Conservation (phyloP, 768 basidiomycete species). For the Mycena filopes region DNA sequence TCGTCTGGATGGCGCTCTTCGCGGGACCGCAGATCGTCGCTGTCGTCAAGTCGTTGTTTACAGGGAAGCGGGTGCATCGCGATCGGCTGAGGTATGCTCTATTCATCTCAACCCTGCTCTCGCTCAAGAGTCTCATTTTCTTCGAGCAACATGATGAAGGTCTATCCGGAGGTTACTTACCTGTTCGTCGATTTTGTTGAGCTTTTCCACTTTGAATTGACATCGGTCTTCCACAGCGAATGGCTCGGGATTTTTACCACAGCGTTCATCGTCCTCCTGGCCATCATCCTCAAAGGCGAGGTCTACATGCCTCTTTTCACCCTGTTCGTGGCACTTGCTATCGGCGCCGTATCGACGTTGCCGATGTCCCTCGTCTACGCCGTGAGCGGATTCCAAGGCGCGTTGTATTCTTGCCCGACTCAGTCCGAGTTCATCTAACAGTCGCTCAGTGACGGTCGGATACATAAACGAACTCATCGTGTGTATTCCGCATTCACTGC, state of each 20-base stretch:
- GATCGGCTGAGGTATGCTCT: constrained; percentile 2
- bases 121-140: neutral
- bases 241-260: neutral
- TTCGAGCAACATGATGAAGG: constrained; percentile 8
- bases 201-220: neutral
- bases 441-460: too few relatives aligned
- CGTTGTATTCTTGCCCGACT: too few relatives aligned
- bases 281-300: constrained; percentile 3
- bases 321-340: neutral
- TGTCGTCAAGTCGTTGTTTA: neutral
- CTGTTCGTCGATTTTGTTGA: too few relatives aligned
- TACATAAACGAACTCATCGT: constrained; percentile 4
- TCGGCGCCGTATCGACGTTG: constrained; percentile 6
- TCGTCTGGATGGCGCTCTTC: constrained; percentile 11
- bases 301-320: constrained; percentile 17
- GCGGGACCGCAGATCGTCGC: neutral
- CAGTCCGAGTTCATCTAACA: too few relatives aligned
- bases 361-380: constrained; percentile 15
- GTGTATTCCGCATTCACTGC: neutral
- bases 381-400: neutral
- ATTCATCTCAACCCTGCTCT: neutral
- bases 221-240: neutral
- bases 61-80: neutral
- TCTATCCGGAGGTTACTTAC: constrained; percentile 2
- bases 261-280: neutral